Conservation (phyloP, 345 rosid species). For the Passiflora organensis region DNA sequence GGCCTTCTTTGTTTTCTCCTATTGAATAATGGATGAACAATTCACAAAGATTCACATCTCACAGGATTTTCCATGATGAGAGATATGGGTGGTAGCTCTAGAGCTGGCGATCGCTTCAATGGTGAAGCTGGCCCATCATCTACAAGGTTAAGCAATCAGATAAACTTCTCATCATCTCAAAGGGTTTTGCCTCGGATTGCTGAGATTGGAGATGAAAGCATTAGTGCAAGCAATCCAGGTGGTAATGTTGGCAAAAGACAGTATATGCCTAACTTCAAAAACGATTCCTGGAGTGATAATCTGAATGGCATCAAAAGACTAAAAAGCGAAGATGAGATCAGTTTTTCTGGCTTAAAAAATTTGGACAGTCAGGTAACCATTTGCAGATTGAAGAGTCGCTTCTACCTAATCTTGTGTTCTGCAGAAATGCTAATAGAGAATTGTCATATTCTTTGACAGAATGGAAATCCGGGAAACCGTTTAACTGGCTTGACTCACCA, state of each 20-base stretch:
- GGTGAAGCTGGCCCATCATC: constrained; percentile 25
- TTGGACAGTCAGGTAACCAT: constrained; percentile 37
- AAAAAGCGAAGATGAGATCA: constrained; percentile 20
- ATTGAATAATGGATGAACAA: constrained; percentile 1
- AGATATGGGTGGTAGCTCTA: constrained; percentile 22
- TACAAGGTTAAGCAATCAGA: constrained; percentile 22
- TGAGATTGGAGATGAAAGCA: constrained; percentile 34
- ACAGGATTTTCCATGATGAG: constrained; percentile 29
- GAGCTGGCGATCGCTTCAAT: constrained; percentile 23
- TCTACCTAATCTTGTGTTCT: background rate
- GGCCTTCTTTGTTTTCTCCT: background rate
- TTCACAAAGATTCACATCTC: constrained; percentile 1
- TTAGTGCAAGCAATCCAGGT: constrained; percentile 13
- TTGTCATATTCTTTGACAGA: constrained; percentile 26
- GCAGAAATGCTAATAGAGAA: constrained; percentile 7
- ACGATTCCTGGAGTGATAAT: constrained; percentile 33
- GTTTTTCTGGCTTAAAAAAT: constrained; percentile 22
- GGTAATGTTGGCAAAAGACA: constrained; percentile 17
- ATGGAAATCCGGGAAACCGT: constrained; percentile 34
- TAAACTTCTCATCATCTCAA: constrained; percentile 29
- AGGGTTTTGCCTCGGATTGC: constrained; percentile 36
- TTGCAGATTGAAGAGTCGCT: background rate
- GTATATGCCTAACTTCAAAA: constrained; percentile 26
- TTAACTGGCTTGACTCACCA: constrained; percentile 52
- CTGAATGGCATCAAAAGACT: constrained; percentile 26